These are phyloP conservation scores for Pythium sp. DNA, from an alignment of 352 stramenopile genomes.

Conservation along the genomic window DNA sequence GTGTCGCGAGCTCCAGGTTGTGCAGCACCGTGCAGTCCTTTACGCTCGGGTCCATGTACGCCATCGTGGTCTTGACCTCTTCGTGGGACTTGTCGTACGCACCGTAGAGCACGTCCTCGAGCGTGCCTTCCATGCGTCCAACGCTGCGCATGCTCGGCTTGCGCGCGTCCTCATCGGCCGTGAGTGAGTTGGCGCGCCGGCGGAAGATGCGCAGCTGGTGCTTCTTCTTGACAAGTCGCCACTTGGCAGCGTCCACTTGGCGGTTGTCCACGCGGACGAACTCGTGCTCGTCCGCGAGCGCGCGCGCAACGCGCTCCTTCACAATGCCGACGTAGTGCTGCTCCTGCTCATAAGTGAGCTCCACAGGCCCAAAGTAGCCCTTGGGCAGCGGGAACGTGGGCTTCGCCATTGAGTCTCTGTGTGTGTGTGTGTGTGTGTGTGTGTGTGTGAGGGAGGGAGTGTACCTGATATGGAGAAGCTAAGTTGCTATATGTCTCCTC, in stretches of 20 bases:
- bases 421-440: no score
- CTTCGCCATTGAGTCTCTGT: not conserved
- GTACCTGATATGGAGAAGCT: not conserved
- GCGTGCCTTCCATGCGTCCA: constrained; percentile 36
- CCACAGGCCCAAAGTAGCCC: constrained; percentile 28
- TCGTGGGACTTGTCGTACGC: constrained; percentile 34
- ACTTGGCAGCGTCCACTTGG: constrained; percentile 34
- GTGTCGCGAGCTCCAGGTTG: constrained; percentile 36
- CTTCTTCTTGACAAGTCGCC: constrained; percentile 39
- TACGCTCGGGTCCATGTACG: constrained; percentile 23
- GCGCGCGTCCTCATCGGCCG: not conserved
- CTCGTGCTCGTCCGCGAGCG: constrained; percentile 34
- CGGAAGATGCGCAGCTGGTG: constrained; percentile 39
- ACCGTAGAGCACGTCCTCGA: constrained; percentile 51
- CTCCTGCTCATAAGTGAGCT: constrained; percentile 27
- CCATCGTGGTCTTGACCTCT: constrained; percentile 34
- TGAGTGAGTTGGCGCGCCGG: constrained; percentile 15
- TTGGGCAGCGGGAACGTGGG: constrained; percentile 22
- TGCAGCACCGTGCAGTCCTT: constrained; percentile 38
- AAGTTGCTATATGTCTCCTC: no score
- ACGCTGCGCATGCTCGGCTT: constrained; percentile 33
- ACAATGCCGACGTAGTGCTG: constrained; percentile 30
- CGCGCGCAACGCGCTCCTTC: constrained; percentile 19
- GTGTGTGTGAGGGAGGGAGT: not conserved
- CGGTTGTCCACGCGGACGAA: constrained; percentile 24